Percentiles rank a stretch among this genome's conserved stretches.
These are phyloP conservation scores for Acorus gramineus DNA, from an alignment of 106 monocot genomes.

Conservation along the genomic window DNA sequence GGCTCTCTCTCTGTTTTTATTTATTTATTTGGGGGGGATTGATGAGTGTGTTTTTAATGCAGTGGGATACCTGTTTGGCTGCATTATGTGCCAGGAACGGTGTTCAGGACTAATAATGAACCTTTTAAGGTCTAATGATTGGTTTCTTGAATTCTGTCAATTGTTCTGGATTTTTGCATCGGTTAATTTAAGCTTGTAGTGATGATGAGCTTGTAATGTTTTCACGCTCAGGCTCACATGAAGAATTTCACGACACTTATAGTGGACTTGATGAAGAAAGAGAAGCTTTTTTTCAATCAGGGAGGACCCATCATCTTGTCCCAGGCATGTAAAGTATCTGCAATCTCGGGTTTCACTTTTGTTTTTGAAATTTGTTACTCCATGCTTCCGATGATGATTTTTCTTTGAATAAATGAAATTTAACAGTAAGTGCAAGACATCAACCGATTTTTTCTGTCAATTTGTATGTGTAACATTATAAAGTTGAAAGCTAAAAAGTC, in stretches of 20 bases:
- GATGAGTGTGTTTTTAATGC: conserved; percentile 1
- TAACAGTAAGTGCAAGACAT: too few species aligned
- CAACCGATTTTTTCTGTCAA: too few species aligned
- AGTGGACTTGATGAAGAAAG: conserved; percentile 76
- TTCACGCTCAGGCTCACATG: conserved; percentile 61
- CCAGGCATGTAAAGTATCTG: conserved; percentile 32
- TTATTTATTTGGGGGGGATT: too few species aligned
- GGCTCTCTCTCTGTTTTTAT: too few species aligned
- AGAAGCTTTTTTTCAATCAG: conserved; percentile 77
- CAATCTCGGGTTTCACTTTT: not conserved
- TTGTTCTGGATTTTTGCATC: too few species aligned
- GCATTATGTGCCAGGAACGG: conserved; percentile 80
- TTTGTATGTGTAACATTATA: too few species aligned
- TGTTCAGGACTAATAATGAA: conserved; percentile 61
- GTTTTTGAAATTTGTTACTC: not conserved
- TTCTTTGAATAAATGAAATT: too few species aligned
- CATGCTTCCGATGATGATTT: too few species aligned
- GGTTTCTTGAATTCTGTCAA: not conserved
- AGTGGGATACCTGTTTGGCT: conserved; percentile 94
- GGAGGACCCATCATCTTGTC: conserved; percentile 87
- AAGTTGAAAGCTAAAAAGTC: too few species aligned
- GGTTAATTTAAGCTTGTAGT: not conserved
- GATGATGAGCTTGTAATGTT: not conserved
- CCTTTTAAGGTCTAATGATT: conserved; percentile 67
- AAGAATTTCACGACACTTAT: conserved; percentile 62